These are phyloP conservation scores for Candida sanyaensis DNA, from an alignment of 1,139 yeast genomes.

Conservation along the genomic window DNA sequence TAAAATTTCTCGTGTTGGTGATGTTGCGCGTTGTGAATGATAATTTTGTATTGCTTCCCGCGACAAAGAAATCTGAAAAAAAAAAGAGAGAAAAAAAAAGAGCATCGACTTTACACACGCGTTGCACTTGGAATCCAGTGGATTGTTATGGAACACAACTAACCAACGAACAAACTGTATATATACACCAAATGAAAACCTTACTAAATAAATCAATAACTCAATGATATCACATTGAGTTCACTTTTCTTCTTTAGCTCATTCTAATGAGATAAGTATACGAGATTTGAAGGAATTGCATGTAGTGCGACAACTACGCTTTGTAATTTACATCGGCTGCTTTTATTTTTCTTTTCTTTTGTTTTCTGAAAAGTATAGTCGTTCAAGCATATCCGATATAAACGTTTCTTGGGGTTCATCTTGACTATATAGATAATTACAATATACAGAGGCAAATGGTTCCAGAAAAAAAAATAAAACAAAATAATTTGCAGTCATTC, in stretches of 20 bases:
- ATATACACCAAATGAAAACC: too few species aligned
- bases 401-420: neutral
- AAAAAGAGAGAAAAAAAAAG: neutral
- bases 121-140: neutral
- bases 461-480: neutral
- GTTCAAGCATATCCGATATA: neutral
- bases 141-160: too few species aligned
- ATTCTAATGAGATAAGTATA: too few species aligned
- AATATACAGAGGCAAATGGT: neutral
- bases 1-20: constrained; percentile 1
- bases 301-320: too few species aligned
- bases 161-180: too few species aligned
- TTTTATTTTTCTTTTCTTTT: too few species aligned
- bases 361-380: too few species aligned
- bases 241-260: neutral
- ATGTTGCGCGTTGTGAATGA: neutral
- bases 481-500: neutral
- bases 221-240: neutral
- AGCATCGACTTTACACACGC: neutral
- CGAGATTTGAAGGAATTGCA: too few species aligned
- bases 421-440: neutral
- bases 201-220: neutral
- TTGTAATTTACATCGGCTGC: too few species aligned
- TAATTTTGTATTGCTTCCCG: neutral
- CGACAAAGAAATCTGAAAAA: neutral